These are phyloP conservation scores for Dactylellina haptotyla DNA, from an alignment of 2,329 filamentous ascomycete species.

Conservation along the genomic window DNA sequence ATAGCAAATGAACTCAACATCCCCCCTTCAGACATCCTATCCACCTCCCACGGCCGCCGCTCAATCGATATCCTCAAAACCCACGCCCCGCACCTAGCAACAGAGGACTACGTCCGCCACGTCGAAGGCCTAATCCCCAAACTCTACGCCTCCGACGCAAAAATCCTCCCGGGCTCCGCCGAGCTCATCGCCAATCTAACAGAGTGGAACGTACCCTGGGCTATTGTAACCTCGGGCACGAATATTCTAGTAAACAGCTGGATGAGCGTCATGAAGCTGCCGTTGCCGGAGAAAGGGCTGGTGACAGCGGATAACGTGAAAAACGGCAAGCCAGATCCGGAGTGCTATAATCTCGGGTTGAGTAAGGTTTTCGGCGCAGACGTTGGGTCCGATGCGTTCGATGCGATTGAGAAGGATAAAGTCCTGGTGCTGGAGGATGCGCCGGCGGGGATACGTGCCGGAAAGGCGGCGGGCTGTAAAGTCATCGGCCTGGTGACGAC, in stretches of 20 bases:
- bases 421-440: constrained; percentile 88
- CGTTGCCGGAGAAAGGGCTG: constrained; percentile 70
- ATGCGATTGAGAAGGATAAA: constrained; percentile 56
- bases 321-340: constrained; percentile 79
- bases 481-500: constrained; percentile 87
- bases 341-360: constrained; percentile 49
- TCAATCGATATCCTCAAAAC: constrained; percentile 86
- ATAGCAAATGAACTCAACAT: constrained; percentile 85
- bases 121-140: constrained; percentile 82
- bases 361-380: constrained; percentile 67
- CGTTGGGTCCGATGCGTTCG: constrained; percentile 19
- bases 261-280: constrained; percentile 73
- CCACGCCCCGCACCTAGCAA: constrained; percentile 84
- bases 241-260: constrained; percentile 75
- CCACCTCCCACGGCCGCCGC: constrained; percentile 88
- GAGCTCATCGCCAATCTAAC: constrained; percentile 75
- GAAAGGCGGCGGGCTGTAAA: constrained; percentile 84
- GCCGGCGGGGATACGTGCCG: constrained; percentile 82
- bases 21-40: constrained; percentile 82
- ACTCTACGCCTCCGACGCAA: constrained; percentile 78
- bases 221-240: constrained; percentile 83
- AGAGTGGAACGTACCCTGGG: constrained; percentile 75
- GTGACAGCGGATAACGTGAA: constrained; percentile 80
- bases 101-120: constrained; percentile 84
- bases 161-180: constrained; percentile 83